These are phyloP conservation scores for Linum lewisii DNA, from an alignment of 345 rosid genomes.

Conservation along the genomic window DNA sequence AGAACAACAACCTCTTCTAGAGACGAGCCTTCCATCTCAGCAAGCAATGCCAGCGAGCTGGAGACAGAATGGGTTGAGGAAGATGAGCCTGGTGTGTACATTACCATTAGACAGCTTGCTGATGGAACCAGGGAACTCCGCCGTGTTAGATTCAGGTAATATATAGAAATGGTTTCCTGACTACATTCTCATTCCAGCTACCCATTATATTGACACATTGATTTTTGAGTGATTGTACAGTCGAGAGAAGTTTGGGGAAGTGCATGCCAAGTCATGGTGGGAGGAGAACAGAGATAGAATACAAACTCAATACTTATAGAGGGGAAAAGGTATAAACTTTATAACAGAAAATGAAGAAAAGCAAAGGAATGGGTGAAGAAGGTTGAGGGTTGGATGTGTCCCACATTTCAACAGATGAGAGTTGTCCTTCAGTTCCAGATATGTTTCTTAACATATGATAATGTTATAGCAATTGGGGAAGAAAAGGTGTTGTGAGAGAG, in stretches of 20 bases:
- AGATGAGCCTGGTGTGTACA: constrained; percentile 90
- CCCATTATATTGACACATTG: background rate
- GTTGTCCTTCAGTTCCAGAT: background rate
- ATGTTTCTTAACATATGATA: background rate
- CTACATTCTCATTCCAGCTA: background rate
- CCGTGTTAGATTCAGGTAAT: constrained; percentile 94
- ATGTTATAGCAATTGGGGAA: background rate
- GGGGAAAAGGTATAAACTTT: background rate
- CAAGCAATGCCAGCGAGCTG: constrained; percentile 87
- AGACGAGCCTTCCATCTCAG: constrained; percentile 84
- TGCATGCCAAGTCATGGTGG: constrained; percentile 96
- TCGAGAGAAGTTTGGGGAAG: constrained; percentile 88
- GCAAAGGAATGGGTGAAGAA: background rate
- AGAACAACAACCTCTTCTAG: constrained; percentile 80
- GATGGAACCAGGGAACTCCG: constrained; percentile 96
- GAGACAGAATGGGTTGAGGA: constrained; percentile 90
- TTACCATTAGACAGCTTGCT: constrained; percentile 74
- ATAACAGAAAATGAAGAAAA: background rate
- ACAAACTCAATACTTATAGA: constrained; percentile 81
- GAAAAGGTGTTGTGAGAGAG: background rate
- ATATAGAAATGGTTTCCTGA: background rate
- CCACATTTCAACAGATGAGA: background rate
- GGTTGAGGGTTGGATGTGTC: background rate
- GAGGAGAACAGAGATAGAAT: constrained; percentile 96
- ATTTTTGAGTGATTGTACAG: constrained; percentile 25